Percentiles rank a stretch among this genome's conserved stretches.
These are phyloP conservation scores for Metarhizium brunneum DNA, from an alignment of 2,329 filamentous ascomycete species.

Conservation along the genomic window DNA sequence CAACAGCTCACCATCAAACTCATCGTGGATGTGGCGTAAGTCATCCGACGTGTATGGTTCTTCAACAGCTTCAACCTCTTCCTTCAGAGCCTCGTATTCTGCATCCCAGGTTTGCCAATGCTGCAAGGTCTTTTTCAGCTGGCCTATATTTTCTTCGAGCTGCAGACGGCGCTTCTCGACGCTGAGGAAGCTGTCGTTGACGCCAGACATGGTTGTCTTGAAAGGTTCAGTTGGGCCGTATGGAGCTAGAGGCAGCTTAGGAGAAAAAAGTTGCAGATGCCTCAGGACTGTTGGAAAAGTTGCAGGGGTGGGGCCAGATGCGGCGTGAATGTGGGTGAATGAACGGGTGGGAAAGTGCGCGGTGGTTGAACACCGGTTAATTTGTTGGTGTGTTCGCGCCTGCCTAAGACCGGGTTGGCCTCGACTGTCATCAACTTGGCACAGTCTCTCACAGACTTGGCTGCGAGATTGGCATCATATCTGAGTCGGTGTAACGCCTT, in stretches of 20 bases:
- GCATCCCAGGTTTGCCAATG: slow-evolving; percentile 89
- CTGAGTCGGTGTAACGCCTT: too few relatives aligned
- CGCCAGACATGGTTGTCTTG: slow-evolving; percentile 26
- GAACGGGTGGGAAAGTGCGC: background rate
- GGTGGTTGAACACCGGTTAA: slow-evolving; percentile 19
- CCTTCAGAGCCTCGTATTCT: slow-evolving; percentile 83
- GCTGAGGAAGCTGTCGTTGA: slow-evolving; percentile 47
- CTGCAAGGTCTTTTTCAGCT: slow-evolving; percentile 65
- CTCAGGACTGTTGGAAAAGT: background rate
- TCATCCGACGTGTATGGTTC: slow-evolving; percentile 35
- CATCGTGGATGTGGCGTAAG: slow-evolving; percentile 46
- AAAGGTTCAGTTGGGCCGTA: background rate
- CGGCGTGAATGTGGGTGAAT: slow-evolving; percentile 1
- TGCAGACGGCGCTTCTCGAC: slow-evolving; percentile 67
- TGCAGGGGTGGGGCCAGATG: background rate
- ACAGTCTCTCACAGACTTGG: too few relatives aligned
- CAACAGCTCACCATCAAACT: slow-evolving; percentile 55
- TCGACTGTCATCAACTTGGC: too few relatives aligned
- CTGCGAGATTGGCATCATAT: too few relatives aligned
- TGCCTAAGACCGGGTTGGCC: background rate
- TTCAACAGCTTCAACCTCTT: slow-evolving; percentile 58
- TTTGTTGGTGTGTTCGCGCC: background rate
- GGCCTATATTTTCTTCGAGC: slow-evolving; percentile 62
- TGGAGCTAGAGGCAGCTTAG: background rate
- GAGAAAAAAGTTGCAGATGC: background rate